phyloP scores from a whole-genome alignment of 768 basidiomycete species.

The Mycena chlorophos region DNA sequence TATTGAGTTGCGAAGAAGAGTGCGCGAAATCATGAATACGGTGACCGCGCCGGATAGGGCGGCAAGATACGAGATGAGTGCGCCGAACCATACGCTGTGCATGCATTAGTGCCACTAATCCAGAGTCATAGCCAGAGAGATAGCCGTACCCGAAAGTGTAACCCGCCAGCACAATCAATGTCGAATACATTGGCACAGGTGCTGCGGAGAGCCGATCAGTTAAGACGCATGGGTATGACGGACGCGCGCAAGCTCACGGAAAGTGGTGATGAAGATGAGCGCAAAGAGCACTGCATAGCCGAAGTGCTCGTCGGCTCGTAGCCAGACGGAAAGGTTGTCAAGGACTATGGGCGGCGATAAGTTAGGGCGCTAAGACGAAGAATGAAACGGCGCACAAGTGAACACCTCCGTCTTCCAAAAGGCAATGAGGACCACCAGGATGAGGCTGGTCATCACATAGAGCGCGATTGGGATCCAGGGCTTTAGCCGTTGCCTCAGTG shows the following conservation, averaged over 20 bases:
- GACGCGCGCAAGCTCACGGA: conserved; percentile 56
- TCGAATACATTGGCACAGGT: conserved; percentile 89
- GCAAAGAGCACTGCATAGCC: conserved; percentile 80
- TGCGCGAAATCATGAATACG: conserved; percentile 80
- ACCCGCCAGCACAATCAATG: conserved; percentile 87
- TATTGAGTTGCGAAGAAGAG: conserved; percentile 70
- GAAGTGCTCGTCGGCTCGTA: conserved; percentile 67
- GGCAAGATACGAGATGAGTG: conserved; percentile 82
- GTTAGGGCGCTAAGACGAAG: conserved; percentile 4
- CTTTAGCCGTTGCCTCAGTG: no score
- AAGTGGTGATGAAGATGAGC: conserved; percentile 84
- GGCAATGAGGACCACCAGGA: conserved; percentile 77
- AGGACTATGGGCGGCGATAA: conserved; percentile 52
- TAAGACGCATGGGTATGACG: conserved; percentile 4
- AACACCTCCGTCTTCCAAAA: conserved; percentile 85
- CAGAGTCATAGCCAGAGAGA: neutral
- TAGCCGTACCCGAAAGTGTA: conserved; percentile 65
- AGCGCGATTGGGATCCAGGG: conserved; percentile 78
- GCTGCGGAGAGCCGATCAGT: conserved; percentile 45
- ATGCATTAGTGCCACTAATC: neutral
- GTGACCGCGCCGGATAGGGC: conserved; percentile 81
- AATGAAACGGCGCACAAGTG: conserved; percentile 52
- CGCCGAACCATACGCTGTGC: conserved; percentile 68
- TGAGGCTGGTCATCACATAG: conserved; percentile 76
- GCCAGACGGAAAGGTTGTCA: conserved; percentile 77